phyloP scores from a whole-genome alignment of 495 filamentous ascomycete genomes.

The Patellaria atrata region DNA sequence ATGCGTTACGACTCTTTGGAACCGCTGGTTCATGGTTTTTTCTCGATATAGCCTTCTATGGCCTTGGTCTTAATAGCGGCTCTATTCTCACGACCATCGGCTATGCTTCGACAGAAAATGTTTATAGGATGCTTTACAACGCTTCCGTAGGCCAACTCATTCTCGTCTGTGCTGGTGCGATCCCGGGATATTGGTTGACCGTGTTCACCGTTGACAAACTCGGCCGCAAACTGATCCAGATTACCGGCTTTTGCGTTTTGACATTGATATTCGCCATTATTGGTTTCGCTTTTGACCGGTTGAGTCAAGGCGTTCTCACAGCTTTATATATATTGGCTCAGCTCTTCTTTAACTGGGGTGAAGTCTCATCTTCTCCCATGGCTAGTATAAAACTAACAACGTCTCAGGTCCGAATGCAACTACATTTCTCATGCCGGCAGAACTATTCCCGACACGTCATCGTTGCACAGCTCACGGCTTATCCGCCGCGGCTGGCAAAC shows the following conservation, averaged over 20 bases:
- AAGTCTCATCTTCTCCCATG: not conserved
- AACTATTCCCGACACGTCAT: slow-evolving; percentile 48
- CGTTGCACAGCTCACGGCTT: slow-evolving; percentile 43
- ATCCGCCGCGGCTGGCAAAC: slow-evolving; percentile 40
- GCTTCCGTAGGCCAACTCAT: slow-evolving; percentile 25
- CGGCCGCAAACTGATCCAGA: slow-evolving; percentile 25
- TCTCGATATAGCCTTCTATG: slow-evolving; percentile 66
- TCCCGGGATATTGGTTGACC: slow-evolving; percentile 29
- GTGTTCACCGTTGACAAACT: slow-evolving; percentile 24
- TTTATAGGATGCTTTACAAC: slow-evolving; percentile 22
- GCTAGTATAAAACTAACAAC: not conserved
- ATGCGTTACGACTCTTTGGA: slow-evolving; percentile 54
- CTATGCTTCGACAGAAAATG: slow-evolving; percentile 38
- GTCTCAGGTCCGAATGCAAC: slow-evolving; percentile 29
- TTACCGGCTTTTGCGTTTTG: slow-evolving; percentile 23
- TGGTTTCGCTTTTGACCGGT: slow-evolving; percentile 21
- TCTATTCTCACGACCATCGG: slow-evolving; percentile 48
- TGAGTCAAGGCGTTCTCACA: slow-evolving; percentile 34
- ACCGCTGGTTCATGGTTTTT: slow-evolving; percentile 76
- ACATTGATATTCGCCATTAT: slow-evolving; percentile 25
- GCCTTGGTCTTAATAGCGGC: slow-evolving; percentile 57
- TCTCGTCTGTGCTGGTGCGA: slow-evolving; percentile 25
- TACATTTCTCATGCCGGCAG: slow-evolving; percentile 37
- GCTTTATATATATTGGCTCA: slow-evolving; percentile 71
- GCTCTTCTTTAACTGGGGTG: slow-evolving; percentile 79